Percentiles rank a stretch among this genome's conserved stretches.
Evolutionary conservation across 805 yeast genomes (phyloP).

Genomic region (Starmerella lactis-condensi): DNA sequence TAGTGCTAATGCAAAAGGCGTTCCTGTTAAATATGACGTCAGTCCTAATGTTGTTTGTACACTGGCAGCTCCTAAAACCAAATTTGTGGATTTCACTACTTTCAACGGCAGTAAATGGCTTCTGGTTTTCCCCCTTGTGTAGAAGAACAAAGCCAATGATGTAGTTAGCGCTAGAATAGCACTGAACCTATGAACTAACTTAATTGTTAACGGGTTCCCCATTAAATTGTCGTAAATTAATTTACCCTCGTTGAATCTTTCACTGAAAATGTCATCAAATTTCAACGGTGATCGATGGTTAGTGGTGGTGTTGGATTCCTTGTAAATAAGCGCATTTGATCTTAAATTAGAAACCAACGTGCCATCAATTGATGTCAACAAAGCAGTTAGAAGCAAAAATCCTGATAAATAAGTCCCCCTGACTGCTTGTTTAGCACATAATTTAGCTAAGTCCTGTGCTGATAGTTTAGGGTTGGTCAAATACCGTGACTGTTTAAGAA

Average conservation of each 20-base stretch:
- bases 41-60: slow-evolving; percentile 78
- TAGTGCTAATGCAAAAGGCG: slow-evolving; percentile 85
- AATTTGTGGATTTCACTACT: slow-evolving; percentile 27
- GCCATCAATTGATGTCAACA: slow-evolving; percentile 88
- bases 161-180: slow-evolving; percentile 67
- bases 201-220: slow-evolving; percentile 94
- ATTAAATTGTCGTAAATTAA: slow-evolving; percentile 53
- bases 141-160: slow-evolving; percentile 51
- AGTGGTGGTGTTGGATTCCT: slow-evolving; percentile 47
- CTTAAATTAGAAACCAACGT: slow-evolving; percentile 97
- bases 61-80: slow-evolving; percentile 65
- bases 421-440: slow-evolving; percentile 35
- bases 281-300: no score
- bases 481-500: slow-evolving; percentile 57
- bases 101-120: slow-evolving; percentile 34
- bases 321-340: slow-evolving; percentile 97
- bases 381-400: slow-evolving; percentile 46
- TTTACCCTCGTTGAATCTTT: slow-evolving; percentile 32
- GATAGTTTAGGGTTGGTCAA: slow-evolving; percentile 46
- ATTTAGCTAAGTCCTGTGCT: slow-evolving; percentile 39
- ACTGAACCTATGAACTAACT: slow-evolving; percentile 68
- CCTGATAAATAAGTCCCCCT: no score
- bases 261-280: slow-evolving; percentile 74
- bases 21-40: slow-evolving; percentile 64
- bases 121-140: slow-evolving; percentile 32